Evolutionary conservation across 2,329 filamentous ascomycete genomes (phyloP).

Genomic region (Aspergillus pseudotamarii): DNA sequence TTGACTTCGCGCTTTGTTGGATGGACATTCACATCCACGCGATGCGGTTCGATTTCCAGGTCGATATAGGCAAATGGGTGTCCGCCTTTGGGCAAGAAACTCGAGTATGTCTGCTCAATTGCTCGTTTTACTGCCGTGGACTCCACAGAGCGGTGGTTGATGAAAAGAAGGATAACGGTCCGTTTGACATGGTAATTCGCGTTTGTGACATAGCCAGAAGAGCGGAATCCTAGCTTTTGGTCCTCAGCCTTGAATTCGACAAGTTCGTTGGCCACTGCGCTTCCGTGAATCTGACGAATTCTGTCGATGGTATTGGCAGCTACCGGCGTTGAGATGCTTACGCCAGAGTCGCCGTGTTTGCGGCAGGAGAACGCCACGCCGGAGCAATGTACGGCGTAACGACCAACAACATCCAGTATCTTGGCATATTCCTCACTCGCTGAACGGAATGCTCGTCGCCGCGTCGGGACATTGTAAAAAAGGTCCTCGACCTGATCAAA

Average conservation of each 20-base stretch:
- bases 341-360: constrained; percentile 86
- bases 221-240: constrained; percentile 79
- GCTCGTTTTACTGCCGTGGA: constrained; percentile 86
- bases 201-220: constrained; percentile 80
- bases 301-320: constrained; percentile 75
- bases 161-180: constrained; percentile 85
- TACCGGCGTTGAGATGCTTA: constrained; percentile 77
- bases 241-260: constrained; percentile 74
- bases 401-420: constrained; percentile 90
- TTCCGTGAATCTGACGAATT: constrained; percentile 88
- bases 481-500: constrained; percentile 74
- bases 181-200: constrained; percentile 94
- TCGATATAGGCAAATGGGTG: constrained; percentile 94
- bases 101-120: constrained; percentile 84
- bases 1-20: constrained; percentile 97
- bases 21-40: constrained; percentile 96
- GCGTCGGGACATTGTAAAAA: constrained; percentile 93
- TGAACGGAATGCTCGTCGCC: constrained; percentile 86
- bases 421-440: constrained; percentile 95
- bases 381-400: constrained; percentile 88
- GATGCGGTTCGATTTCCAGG: constrained; percentile 85
- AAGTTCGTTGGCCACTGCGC: constrained; percentile 82
- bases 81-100: constrained; percentile 87
- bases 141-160: constrained; percentile 94
- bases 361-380: constrained; percentile 96